Percentiles rank a stretch among this genome's conserved stretches.
Evolutionary conservation across 768 basidiomycete genomes (phyloP).

Genomic region (Naganishia vaughanmartiniae): DNA sequence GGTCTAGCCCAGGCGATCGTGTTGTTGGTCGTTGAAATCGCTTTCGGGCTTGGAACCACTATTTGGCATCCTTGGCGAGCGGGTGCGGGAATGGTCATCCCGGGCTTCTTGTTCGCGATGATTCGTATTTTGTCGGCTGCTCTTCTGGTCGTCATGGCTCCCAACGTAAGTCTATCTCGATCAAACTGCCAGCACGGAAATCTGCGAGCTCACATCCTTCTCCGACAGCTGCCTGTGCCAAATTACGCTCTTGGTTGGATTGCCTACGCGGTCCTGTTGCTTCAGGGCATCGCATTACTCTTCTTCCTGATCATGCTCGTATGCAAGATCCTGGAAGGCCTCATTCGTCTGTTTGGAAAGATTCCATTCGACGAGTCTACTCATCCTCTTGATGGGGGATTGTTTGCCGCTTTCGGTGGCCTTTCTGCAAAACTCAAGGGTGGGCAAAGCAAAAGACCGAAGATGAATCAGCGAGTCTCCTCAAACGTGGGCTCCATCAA

Average conservation of each 20-base stretch:
- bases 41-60: slow-evolving; percentile 80
- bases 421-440: slow-evolving; percentile 60
- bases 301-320: slow-evolving; percentile 77
- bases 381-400: slow-evolving; percentile 75
- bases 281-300: slow-evolving; percentile 73
- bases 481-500: slow-evolving; percentile 41
- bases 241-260: slow-evolving; percentile 83
- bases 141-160: slow-evolving; percentile 81
- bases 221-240: slow-evolving; percentile 75
- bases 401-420: slow-evolving; percentile 68
- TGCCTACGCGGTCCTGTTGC: slow-evolving; percentile 83
- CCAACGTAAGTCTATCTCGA: slow-evolving; percentile 64
- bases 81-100: slow-evolving; percentile 92
- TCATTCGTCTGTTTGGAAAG: slow-evolving; percentile 71
- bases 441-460: slow-evolving; percentile 40
- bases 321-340: slow-evolving; percentile 78
- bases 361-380: slow-evolving; percentile 80
- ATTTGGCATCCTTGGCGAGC: slow-evolving; percentile 96
- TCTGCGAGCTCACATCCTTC: neutral
- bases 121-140: slow-evolving; percentile 86
- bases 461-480: slow-evolving; percentile 37
- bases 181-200: slow-evolving; percentile 26
- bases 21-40: slow-evolving; percentile 83
- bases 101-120: slow-evolving; percentile 89
- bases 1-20: slow-evolving; percentile 90